phyloP scores from a whole-genome alignment of 306 rosid species.

The Prinsepia uniflora region DNA sequence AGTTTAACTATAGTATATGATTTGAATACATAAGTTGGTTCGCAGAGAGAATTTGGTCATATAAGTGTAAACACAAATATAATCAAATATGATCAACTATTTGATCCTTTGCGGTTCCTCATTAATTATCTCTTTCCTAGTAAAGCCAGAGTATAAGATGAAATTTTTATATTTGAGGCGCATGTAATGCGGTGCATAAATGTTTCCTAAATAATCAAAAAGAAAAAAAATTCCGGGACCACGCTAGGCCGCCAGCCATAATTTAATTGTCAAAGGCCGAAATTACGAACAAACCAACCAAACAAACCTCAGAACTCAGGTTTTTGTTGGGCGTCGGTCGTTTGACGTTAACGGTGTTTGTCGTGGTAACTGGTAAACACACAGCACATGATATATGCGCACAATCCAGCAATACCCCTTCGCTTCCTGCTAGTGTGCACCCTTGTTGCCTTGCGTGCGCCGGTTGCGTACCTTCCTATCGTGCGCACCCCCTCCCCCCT shows the following conservation, averaged over 20 bases:
- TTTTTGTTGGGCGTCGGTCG: slow-evolving; percentile 16
- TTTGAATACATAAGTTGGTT: no score
- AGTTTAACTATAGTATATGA: no score
- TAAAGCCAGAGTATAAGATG: no score
- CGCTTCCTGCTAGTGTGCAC: slow-evolving; percentile 49
- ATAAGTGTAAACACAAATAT: no score
- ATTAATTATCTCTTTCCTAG: no score
- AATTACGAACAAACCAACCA: slow-evolving; percentile 1
- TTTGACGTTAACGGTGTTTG: slow-evolving; percentile 15
- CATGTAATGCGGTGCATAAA: no score
- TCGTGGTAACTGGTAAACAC: background rate
- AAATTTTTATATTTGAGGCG: no score
- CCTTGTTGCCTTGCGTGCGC: slow-evolving; percentile 43
- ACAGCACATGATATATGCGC: slow-evolving; percentile 42
- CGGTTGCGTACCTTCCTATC: slow-evolving; percentile 53
- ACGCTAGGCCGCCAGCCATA: background rate
- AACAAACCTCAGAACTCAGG: slow-evolving; percentile 6
- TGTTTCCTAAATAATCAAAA: no score
- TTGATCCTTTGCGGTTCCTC: no score
- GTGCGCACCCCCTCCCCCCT: slow-evolving; percentile 38
- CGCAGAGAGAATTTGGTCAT: no score
- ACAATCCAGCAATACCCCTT: slow-evolving; percentile 25
- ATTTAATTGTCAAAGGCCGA: background rate
- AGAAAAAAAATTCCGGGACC: no score
- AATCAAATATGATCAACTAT: no score